Conservation (phyloP, 345 rosid genomes). For the Pistacia vera region DNA sequence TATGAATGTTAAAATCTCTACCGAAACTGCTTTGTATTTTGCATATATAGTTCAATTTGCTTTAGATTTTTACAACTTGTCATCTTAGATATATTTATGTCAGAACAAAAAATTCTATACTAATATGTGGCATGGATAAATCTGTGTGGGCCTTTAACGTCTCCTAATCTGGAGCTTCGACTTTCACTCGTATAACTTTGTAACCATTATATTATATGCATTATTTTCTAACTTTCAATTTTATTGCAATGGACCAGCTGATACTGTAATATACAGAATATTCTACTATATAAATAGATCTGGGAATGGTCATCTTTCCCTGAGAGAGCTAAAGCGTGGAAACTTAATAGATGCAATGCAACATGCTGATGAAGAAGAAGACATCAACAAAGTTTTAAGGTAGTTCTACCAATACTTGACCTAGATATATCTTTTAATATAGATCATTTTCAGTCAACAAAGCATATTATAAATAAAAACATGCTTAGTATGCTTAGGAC, state of each 20-base stretch:
- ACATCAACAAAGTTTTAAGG: conserved; percentile 97
- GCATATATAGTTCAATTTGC: not conserved
- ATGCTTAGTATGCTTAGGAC: conserved; percentile 2
- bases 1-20: not conserved
- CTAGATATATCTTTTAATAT: conserved; percentile 4
- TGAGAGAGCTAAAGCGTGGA: conserved; percentile 94
- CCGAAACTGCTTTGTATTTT: not conserved
- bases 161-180: not conserved
- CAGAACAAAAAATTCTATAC: not conserved
- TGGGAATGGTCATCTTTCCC: conserved; percentile 82
- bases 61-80: not conserved
- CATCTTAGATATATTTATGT: not conserved
- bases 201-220: not conserved
- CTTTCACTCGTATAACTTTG: not conserved
- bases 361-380: conserved; percentile 98
- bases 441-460: not conserved
- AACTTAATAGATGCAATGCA: conserved; percentile 86
- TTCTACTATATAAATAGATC: conserved; percentile 90
- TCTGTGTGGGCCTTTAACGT: not conserved
- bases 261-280: conserved; percentile 97
- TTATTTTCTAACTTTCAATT: conserved; percentile 15
- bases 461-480: conserved; percentile 5
- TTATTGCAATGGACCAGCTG: conserved; percentile 66
- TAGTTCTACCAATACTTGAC: conserved; percentile 18
- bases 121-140: not conserved